Evolutionary conservation across 106 monocot genomes (phyloP), one percentile per base, ranked within the genome.

Genomic region (Hemerocallis citrina): DNA sequence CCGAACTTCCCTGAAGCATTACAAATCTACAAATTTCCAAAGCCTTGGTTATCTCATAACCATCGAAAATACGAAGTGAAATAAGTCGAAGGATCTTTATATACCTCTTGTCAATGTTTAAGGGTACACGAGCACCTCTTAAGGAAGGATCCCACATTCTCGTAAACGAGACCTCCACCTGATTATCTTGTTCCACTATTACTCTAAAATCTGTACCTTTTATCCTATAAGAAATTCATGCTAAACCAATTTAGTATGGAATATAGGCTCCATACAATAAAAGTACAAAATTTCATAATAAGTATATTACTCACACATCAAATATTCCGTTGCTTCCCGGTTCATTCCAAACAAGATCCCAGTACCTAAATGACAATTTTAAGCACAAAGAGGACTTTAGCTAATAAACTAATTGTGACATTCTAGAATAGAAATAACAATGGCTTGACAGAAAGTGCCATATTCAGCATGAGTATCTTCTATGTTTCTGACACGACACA

Each of bases 41-140:
- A 56, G 15, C 4, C 42, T 46, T 44, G 55, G 52, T 12, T 52
- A n/a, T n/a, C n/a, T n/a, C n/a, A n/a, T n/a, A 46, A 5, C 12
- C 0, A 2, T 49, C 19, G 21, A 34, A 3, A 14, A 48, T 16
- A 17, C 17, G n/a, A n/a, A n/a, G n/a, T n/a, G n/a, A n/a, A n/a
- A n/a, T n/a, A n/a, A n/a, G n/a, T n/a, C n/a, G 23, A 38, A 41
- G 21, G 20, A 32, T 9, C 3, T 36, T 52, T 9, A 37, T 15
- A 3, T 34, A 85, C 85, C 85, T 81, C 57, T 81, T 85, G 30
- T 85, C 85, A 28, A 85, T 85, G 59, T 85, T 85, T 27, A 85
- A 70, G 19, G 85, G 85, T 11, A 81, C 81, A 44, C 28, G 11
- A 20, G 44, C 62, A 34, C 86, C 86, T 65, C 81, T 20, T 42